Evolutionary conservation across 75 land plant species (phyloP).

Genomic region (Pinus taeda): DNA sequence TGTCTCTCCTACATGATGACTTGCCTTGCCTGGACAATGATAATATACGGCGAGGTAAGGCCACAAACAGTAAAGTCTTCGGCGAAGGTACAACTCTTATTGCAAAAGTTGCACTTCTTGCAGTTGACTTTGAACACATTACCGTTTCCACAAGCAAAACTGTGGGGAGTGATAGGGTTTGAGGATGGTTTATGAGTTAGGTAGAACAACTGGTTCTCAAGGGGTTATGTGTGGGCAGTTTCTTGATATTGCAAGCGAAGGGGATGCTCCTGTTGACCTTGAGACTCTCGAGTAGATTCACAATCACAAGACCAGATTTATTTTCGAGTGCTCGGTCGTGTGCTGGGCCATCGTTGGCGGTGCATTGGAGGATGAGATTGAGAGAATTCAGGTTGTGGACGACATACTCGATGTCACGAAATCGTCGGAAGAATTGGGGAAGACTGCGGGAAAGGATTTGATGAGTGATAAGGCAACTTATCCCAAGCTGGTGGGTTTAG

Average conservation of each 20-base stretch:
- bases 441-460: slow-evolving; percentile 73
- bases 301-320: slow-evolving; percentile 47
- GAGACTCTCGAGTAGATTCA: slow-evolving; percentile 49
- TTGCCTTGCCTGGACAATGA: slow-evolving; percentile 75
- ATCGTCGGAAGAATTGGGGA: slow-evolving; percentile 37
- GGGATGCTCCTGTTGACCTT: slow-evolving; percentile 19
- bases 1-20: slow-evolving; percentile 46
- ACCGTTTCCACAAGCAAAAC: slow-evolving; percentile 17
- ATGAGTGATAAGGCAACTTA: slow-evolving; percentile 78
- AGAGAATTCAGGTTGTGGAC: slow-evolving; percentile 32
- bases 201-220: slow-evolving; percentile 43
- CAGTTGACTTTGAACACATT: slow-evolving; percentile 55
- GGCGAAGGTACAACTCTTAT: slow-evolving; percentile 56
- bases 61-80: slow-evolving; percentile 24
- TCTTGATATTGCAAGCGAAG: slow-evolving; percentile 41
- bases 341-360: slow-evolving; percentile 70
- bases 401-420: slow-evolving; percentile 48
- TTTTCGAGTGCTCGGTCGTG: slow-evolving; percentile 55
- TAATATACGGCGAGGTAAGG: slow-evolving; percentile 41
- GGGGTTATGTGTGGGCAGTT: slow-evolving; percentile 51
- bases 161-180: slow-evolving; percentile 22
- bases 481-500: slow-evolving; percentile 77
- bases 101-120: slow-evolving; percentile 40
- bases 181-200: slow-evolving; percentile 44
- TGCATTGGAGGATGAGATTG: slow-evolving; percentile 51